A percentile compares a stretch with the other conserved stretches of the same genome.
Evolutionary conservation across 257 asterid genomes (phyloP).

Genomic region (Plantago ovata): DNA sequence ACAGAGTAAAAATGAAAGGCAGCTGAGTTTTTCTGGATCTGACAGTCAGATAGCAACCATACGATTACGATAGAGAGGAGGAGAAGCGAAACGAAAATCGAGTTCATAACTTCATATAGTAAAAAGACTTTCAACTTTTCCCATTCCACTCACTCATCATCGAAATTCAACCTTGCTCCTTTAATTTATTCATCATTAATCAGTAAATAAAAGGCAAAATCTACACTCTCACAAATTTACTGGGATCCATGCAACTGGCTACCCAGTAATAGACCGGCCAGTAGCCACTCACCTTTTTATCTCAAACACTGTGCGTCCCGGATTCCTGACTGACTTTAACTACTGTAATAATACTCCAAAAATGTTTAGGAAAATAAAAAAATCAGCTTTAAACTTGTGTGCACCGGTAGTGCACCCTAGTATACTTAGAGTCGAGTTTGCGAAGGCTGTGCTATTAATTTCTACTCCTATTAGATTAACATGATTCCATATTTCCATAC

Average conservation of each 20-base stretch:
- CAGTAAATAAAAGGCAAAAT: too few species aligned
- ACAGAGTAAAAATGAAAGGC: not conserved
- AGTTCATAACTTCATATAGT: not conserved
- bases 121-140: not conserved
- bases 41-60: not conserved
- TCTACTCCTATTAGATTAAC: too few species aligned
- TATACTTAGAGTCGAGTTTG: too few species aligned
- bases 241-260: too few species aligned
- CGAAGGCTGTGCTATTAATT: too few species aligned
- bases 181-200: too few species aligned
- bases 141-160: not conserved
- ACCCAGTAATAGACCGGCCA: not conserved
- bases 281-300: not conserved
- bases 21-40: not conserved
- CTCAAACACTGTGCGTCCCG: not conserved
- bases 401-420: too few species aligned
- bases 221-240: too few species aligned
- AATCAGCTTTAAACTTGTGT: too few species aligned
- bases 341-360: not conserved
- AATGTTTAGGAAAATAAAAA: too few species aligned
- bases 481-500: too few species aligned
- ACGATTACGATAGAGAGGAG: too few species aligned
- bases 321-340: not conserved
- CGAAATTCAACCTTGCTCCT: not conserved
- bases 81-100: not conserved